phyloP scores from a whole-genome alignment of 768 basidiomycete species.

The Lepiota venenata region DNA sequence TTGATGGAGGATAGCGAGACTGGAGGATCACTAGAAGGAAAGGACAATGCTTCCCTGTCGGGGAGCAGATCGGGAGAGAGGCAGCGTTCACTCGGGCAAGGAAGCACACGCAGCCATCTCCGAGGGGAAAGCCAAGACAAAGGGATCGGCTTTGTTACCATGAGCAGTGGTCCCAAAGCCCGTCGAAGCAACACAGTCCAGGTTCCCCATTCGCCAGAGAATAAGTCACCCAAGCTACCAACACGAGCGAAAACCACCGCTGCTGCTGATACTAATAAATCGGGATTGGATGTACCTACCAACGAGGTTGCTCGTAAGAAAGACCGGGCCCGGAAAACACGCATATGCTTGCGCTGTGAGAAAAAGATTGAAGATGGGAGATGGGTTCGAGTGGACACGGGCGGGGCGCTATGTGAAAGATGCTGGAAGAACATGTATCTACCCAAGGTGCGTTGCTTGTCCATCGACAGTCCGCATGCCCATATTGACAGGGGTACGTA shows the following conservation, averaged over 20 bases:
- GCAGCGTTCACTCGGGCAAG: not conserved
- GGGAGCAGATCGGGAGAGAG: slow-evolving; percentile 2
- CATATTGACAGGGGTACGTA: slow-evolving; percentile 23
- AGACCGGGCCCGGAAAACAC: slow-evolving; percentile 22
- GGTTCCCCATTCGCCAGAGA: slow-evolving; percentile 37
- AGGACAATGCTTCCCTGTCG: not conserved
- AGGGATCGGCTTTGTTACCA: slow-evolving; percentile 3
- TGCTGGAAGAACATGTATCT: slow-evolving; percentile 98
- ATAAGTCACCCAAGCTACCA: slow-evolving; percentile 50
- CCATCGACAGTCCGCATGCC: not conserved
- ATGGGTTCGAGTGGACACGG: slow-evolving; percentile 80
- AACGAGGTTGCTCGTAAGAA: slow-evolving; percentile 24
- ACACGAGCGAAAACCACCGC: slow-evolving; percentile 48
- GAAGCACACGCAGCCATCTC: not conserved
- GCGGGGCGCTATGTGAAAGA: slow-evolving; percentile 75
- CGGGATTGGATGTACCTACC: slow-evolving; percentile 16
- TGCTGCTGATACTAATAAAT: slow-evolving; percentile 21
- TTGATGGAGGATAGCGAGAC: slow-evolving; percentile 12
- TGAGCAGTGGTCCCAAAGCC: slow-evolving; percentile 21
- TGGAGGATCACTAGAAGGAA: slow-evolving; percentile 19
- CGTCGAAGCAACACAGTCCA: slow-evolving; percentile 54
- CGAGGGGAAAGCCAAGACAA: slow-evolving; percentile 1
- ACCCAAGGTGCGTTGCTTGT: slow-evolving; percentile 63
- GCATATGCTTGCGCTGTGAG: slow-evolving; percentile 65
- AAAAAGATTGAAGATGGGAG: slow-evolving; percentile 72